Evolutionary conservation across 1,139 yeast species (phyloP), one percentile per base, ranked within the genome.

Genomic region (Saccharomyces hybrid): DNA sequence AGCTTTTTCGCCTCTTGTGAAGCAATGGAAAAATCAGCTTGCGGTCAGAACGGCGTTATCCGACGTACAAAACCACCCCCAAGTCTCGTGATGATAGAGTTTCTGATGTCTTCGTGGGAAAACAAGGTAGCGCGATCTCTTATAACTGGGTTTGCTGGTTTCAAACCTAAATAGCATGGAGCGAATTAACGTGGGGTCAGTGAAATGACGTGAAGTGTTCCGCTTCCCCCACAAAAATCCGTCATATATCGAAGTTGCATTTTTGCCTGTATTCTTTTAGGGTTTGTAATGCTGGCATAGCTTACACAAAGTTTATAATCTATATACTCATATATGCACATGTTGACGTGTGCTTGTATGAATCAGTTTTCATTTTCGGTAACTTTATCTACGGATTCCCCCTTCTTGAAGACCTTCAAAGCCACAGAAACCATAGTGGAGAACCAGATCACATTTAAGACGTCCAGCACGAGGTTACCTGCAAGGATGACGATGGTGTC

Each of bases 361-460:
- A 29, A 16, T 27, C 14, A 28, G 7, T 28, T 14, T 25, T 29
- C 23, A 48, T 1, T 19, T 11, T 27, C 14, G 13, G 41, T 28
- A 11, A 28, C 23, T 48, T 48, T 31, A 14, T 46, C 31, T 32
- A 11, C 38, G 38, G 13, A 11, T 32, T 32, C n/a, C 41, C 31
- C 44, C 31, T 29, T 32, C 50, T 53, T 57, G 27, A 61, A 66
- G 48, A 75, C 57, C 65, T 78, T 78, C 56, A 70, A 68, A 3
- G 96, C 96, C 51, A 89, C 85, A 54, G 70, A 68, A 44, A 88
- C 71, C 98, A 93, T 93, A 70, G 89, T 87, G 63, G 80, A 76
- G 72, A 91, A 91, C 93, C 93, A 86, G 62, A 77, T 80, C 7
- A 82, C 74, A 69, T 93, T 93, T 67, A 93, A 77, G 4, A 76